These are phyloP conservation scores for Thozetella sp. DNA, from an alignment of 495 filamentous ascomycete genomes.

Conservation along the genomic window DNA sequence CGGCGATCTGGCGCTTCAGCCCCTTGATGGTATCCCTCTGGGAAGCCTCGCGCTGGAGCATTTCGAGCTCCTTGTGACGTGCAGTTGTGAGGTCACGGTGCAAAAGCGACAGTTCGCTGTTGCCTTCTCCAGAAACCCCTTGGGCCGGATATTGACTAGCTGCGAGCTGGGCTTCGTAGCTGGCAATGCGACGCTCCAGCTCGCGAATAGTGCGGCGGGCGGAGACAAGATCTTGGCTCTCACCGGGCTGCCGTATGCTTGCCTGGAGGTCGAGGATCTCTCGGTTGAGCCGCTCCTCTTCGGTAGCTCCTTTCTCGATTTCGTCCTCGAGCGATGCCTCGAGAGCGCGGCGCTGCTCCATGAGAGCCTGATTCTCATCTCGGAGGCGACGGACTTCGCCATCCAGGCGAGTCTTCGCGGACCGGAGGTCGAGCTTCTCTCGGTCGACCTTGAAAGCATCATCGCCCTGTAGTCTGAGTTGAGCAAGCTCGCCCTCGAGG, in stretches of 20 bases:
- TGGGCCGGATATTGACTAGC: conserved; percentile 57
- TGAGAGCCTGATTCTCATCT: conserved; percentile 55
- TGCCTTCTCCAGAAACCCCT: conserved; percentile 35
- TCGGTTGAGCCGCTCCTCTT: conserved; percentile 57
- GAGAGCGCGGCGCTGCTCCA: conserved; percentile 51
- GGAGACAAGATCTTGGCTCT: conserved; percentile 50
- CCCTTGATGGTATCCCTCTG: conserved; percentile 56
- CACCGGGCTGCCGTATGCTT: conserved; percentile 40
- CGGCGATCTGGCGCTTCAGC: conserved; percentile 47
- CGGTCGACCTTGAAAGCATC: conserved; percentile 58
- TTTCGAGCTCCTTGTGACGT: conserved; percentile 62
- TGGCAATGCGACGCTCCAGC: conserved; percentile 58
- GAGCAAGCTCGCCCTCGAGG: conserved; percentile 56
- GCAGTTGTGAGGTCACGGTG: conserved; percentile 64
- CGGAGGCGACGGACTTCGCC: conserved; percentile 58
- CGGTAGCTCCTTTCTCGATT: conserved; percentile 55
- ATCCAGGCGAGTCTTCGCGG: conserved; percentile 59
- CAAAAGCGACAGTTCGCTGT: conserved; percentile 58
- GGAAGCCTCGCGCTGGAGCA: conserved; percentile 62
- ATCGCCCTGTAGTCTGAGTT: conserved; percentile 48
- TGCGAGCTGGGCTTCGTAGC: conserved; percentile 57
- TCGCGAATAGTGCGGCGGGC: conserved; percentile 54
- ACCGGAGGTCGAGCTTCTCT: conserved; percentile 64
- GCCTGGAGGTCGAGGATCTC: conserved; percentile 61
- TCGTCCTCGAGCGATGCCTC: conserved; percentile 59